phyloP scores from a whole-genome alignment of 2,329 filamentous ascomycete genomes.

The Esteya vermicola region DNA sequence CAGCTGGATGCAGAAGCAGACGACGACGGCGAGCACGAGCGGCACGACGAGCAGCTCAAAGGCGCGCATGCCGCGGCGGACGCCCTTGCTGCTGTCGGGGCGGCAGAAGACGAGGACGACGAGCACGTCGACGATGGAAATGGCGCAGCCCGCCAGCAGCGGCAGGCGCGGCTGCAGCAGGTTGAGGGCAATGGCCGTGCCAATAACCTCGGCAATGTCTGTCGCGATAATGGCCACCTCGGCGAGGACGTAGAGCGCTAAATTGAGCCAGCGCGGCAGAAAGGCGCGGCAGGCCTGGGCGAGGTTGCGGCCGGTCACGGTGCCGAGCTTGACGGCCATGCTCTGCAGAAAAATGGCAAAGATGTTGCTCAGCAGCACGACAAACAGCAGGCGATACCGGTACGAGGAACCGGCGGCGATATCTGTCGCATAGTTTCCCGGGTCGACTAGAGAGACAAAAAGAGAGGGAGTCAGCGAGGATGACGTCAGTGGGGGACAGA shows the following conservation, averaged over 20 bases:
- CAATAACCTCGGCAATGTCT: slow-evolving; percentile 59
- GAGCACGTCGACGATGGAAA: slow-evolving; percentile 56
- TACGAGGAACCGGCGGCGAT: slow-evolving; percentile 50
- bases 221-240: slow-evolving; percentile 56
- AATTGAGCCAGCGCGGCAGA: slow-evolving; percentile 51
- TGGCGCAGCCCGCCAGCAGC: slow-evolving; percentile 51
- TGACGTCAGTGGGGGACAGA: neutral
- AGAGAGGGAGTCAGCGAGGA: neutral
- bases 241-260: slow-evolving; percentile 45
- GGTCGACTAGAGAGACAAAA: slow-evolving; percentile 28
- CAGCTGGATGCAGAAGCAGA: slow-evolving; percentile 59
- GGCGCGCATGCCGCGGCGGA: slow-evolving; percentile 41
- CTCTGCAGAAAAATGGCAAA: slow-evolving; percentile 59
- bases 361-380: slow-evolving; percentile 54
- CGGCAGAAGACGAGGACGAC: slow-evolving; percentile 53
- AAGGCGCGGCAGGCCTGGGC: slow-evolving; percentile 52
- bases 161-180: slow-evolving; percentile 49
- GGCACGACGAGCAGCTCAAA: slow-evolving; percentile 52
- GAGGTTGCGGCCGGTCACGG: slow-evolving; percentile 53
- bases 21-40: slow-evolving; percentile 52
- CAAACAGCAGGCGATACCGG: slow-evolving; percentile 50
- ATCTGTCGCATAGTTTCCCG: slow-evolving; percentile 57
- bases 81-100: slow-evolving; percentile 18
- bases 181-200: slow-evolving; percentile 56
- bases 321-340: slow-evolving; percentile 54